These are phyloP conservation scores for Sarocladium strictum DNA, from an alignment of 2,329 filamentous ascomycete species.

Conservation along the genomic window DNA sequence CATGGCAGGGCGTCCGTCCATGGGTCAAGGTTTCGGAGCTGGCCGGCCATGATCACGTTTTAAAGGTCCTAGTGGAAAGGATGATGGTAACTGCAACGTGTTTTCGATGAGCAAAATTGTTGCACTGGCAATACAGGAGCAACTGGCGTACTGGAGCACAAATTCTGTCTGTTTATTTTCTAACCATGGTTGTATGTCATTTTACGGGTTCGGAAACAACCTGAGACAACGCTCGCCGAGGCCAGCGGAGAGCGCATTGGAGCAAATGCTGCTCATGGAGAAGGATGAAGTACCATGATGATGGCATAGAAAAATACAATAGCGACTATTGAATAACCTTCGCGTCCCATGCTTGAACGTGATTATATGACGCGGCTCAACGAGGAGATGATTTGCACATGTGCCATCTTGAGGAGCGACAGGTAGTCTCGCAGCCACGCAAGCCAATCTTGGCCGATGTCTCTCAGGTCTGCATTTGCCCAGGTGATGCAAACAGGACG, in stretches of 20 bases:
- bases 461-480: too few relatives aligned
- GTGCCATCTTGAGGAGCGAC: too few relatives aligned
- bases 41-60: background rate
- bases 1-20: background rate
- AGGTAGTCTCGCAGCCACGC: too few relatives aligned
- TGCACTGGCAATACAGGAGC: background rate
- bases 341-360: background rate
- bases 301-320: constrained; percentile 5
- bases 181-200: background rate
- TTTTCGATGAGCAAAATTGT: background rate
- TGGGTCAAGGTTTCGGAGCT: background rate
- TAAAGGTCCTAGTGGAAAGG: background rate
- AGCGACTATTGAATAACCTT: background rate
- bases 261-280: background rate
- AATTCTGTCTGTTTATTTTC: background rate
- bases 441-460: too few relatives aligned
- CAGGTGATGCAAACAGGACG: background rate
- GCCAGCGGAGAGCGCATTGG: background rate
- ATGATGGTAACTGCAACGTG: background rate
- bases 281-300: background rate
- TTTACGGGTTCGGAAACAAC: background rate
- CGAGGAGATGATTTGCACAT: too few relatives aligned
- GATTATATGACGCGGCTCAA: background rate
- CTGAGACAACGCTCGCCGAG: background rate
- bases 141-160: background rate